A percentile compares a stretch with the other conserved stretches of the same genome.
phyloP scores from a whole-genome alignment of 176 grass and related monocot genomes.

The Puccinellia tenuiflora region DNA sequence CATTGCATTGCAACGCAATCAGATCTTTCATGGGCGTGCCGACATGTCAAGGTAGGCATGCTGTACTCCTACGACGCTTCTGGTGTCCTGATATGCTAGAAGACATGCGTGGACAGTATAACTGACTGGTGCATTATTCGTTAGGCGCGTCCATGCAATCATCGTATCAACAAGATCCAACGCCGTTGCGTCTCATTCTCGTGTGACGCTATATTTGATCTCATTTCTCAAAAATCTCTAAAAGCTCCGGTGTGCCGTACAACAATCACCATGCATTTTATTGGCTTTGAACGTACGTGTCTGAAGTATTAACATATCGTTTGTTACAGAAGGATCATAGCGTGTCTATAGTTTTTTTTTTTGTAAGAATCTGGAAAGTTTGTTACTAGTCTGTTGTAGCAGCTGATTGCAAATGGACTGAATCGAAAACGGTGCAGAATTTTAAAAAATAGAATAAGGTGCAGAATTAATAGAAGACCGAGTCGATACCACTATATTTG shows the following conservation, averaged over 20 bases:
- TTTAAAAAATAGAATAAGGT: too few relatives aligned
- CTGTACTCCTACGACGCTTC: background rate
- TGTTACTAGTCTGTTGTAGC: too few relatives aligned
- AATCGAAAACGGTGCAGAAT: too few relatives aligned
- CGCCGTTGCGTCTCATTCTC: background rate
- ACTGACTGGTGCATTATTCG: constrained; percentile 15
- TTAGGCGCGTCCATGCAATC: background rate
- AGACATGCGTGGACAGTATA: background rate
- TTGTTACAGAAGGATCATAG: too few relatives aligned
- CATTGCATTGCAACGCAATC: background rate
- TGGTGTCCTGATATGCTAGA: background rate
- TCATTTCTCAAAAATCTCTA: background rate
- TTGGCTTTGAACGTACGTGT: background rate
- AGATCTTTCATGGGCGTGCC: constrained; percentile 20
- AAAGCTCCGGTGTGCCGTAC: background rate
- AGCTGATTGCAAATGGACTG: too few relatives aligned
- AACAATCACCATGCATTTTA: too few relatives aligned
- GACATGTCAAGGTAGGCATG: constrained; percentile 19
- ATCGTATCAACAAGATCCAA: background rate
- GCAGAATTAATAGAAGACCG: too few relatives aligned
- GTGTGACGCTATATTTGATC: background rate
- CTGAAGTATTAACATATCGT: background rate
- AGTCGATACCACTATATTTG: too few relatives aligned
- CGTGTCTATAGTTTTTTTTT: too few relatives aligned
- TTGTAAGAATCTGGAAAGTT: too few relatives aligned